phyloP scores from a whole-genome alignment of 805 yeast species.

The Myxozyma neotropica region DNA sequence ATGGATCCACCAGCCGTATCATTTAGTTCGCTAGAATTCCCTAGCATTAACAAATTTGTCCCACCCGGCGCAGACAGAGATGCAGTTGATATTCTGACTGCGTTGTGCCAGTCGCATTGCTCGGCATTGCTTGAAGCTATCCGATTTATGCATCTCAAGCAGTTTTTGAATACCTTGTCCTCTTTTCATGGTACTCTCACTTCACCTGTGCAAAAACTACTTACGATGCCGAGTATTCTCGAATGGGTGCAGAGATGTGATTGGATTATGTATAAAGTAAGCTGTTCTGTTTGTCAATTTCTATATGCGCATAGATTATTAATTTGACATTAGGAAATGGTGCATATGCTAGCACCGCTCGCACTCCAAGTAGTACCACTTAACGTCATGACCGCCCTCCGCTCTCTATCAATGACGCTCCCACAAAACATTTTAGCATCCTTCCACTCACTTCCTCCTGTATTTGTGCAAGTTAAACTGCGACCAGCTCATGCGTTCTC shows the following conservation, averaged over 20 bases:
- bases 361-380: slow-evolving; percentile 61
- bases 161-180: slow-evolving; percentile 56
- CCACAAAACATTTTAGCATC: slow-evolving; percentile 44
- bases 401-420: slow-evolving; percentile 54
- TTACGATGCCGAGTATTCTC: slow-evolving; percentile 43
- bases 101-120: slow-evolving; percentile 66
- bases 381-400: slow-evolving; percentile 57
- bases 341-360: slow-evolving; percentile 63
- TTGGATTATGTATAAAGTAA: slow-evolving; percentile 55
- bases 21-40: slow-evolving; percentile 45
- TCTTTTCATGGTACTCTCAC: slow-evolving; percentile 62
- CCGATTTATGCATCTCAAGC: slow-evolving; percentile 66
- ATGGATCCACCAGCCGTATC: slow-evolving; percentile 19
- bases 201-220: slow-evolving; percentile 61
- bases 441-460: slow-evolving; percentile 49
- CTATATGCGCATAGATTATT: no score
- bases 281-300: background rate
- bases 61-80: slow-evolving; percentile 54
- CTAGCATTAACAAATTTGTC: slow-evolving; percentile 48
- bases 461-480: slow-evolving; percentile 55
- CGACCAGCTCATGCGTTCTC: slow-evolving; percentile 57
- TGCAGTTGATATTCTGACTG: slow-evolving; percentile 61
- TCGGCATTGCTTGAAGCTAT: slow-evolving; percentile 64
- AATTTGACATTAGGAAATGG: slow-evolving; percentile 50
- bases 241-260: slow-evolving; percentile 76